Evolutionary conservation across 2,329 filamentous ascomycete genomes (phyloP), one percentile per base, ranked within the genome.

Genomic region (Ascochyta fabae): DNA sequence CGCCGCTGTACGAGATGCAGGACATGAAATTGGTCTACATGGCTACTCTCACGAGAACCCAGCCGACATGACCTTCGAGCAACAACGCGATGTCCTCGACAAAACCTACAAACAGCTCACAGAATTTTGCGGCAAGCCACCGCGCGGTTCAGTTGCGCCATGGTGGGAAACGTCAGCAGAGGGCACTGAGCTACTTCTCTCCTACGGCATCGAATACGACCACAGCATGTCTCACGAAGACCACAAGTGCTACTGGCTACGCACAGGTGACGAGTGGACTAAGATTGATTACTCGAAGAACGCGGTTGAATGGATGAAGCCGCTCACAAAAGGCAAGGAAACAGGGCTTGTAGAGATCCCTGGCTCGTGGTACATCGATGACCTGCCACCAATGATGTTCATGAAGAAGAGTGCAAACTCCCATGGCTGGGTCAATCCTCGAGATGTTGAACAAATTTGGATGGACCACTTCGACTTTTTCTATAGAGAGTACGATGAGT

Each of bases 11-110:
- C 82, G 84, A 15, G 86, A 89, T 56, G 79, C 81, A 0, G 86
- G 86, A 2, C 87, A 89, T 65, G 87, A 89, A 67, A 86, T 84
- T 54, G 87, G 87, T 2, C 80, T 89, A 3, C 89, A 92, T 59
- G 89, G 78, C 5, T 92, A 92, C 74, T 86, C 83, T 0, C 88
- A 92, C 66, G 89, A 92, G 70, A 91, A 92, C 64, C 88, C 89
- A 0, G 80, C 79, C 1, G 84, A 87, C 51, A 90, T 92, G 88
- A 88, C 82, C 0, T 71, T 89, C 2, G 88, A 91, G 69, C 90
- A 93, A 75, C 89, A 93, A 71, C 83, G 83, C 12, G 88, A 90
- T 54, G 87, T 93, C 15, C 81, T 94, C 4, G 86, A 89, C 65
- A 90, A 90, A 74, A 91, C 88, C 19, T 91, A 87, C 68, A 82